phyloP scores from a whole-genome alignment of 352 stramenopile species.

The Globisporangium mamillatum region DNA sequence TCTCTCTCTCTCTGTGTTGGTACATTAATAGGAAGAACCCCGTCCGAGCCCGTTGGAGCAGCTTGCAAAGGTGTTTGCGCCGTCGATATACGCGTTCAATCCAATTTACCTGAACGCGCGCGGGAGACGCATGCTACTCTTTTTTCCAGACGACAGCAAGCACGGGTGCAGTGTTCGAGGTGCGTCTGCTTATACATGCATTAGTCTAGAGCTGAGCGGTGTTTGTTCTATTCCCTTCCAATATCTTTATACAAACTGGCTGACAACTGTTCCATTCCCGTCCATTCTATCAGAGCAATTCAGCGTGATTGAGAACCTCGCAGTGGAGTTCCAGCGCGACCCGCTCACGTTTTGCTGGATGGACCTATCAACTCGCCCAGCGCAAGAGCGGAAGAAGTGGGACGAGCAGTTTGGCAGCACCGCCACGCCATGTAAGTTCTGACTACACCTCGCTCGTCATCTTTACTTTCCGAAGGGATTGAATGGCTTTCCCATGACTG shows the following conservation, averaged over 20 bases:
- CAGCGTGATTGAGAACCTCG: constrained; percentile 55
- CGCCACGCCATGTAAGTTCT: constrained; percentile 29
- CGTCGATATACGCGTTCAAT: constrained; percentile 68
- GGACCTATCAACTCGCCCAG: constrained; percentile 35
- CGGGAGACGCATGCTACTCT: constrained; percentile 56
- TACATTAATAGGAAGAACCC: constrained; percentile 14
- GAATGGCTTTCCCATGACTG: background rate
- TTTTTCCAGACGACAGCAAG: constrained; percentile 47
- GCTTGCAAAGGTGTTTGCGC: constrained; percentile 65
- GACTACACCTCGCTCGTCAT: background rate
- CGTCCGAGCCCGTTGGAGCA: constrained; percentile 38
- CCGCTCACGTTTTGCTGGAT: constrained; percentile 80
- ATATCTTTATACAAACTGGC: background rate
- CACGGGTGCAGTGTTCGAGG: constrained; percentile 56
- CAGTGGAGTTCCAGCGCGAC: constrained; percentile 65
- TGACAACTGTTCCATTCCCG: background rate
- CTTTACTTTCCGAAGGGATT: background rate
- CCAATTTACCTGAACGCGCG: constrained; percentile 58
- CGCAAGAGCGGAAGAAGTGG: constrained; percentile 41
- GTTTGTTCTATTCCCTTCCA: no score
- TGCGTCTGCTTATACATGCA: constrained; percentile 12
- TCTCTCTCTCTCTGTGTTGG: background rate
- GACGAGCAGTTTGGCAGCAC: constrained; percentile 34
- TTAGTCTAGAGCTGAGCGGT: no score
- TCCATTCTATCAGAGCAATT: constrained; percentile 61